Evolutionary conservation across 2,329 filamentous ascomycete species (phyloP), one percentile per base, ranked within the genome.

Genomic region (Aspergillus fischeri): DNA sequence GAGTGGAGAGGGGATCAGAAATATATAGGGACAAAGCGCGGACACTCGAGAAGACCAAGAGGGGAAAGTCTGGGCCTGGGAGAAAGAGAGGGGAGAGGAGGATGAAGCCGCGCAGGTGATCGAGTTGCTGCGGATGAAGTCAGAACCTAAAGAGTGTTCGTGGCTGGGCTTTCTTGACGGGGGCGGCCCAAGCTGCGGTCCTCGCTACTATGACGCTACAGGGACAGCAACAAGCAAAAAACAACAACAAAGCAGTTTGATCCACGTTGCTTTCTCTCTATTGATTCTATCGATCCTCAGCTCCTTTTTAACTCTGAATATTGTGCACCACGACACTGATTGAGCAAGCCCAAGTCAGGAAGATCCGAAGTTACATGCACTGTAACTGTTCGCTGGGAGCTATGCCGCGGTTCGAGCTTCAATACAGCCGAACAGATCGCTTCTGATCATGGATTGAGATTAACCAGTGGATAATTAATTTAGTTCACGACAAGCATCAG

Each of bases 121-220:
- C 44, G 2, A 47, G 21, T 45, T 45, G 21, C 21, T 47, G 4
- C 28, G 48, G 49, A 61, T 63, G 61, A 59, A 57, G 58, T 65
- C 52, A 58, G 49, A 24, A 35, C 32, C 32, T 35, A 29, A 29
- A 9, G 28, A 47, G 50, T 28, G 25, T 35, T 38, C 44, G 52
- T 51, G 57, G 42, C 47, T 54, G 53, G 53, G 41, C 35, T 45
- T 45, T 45, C n/a, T 20, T 4, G 42, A 24, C 42, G 10, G 49
- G 49, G 41, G 51, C 51, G 48, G 57, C 51, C 57, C 53, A 51
- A 48, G 56, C 55, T 28, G 21, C 28, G 24, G 21, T 48, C 24
- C 7, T 48, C 6, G n/a, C 8, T 54, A n/a, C 17, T n/a, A 35
- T 27, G 24, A 42, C 29, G n/a, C 38, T 42, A 20, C 42, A 21